Percentiles rank a stretch among this genome's conserved stretches.
Evolutionary conservation across 768 basidiomycete species (phyloP).

Genomic region (Suillus plorans): DNA sequence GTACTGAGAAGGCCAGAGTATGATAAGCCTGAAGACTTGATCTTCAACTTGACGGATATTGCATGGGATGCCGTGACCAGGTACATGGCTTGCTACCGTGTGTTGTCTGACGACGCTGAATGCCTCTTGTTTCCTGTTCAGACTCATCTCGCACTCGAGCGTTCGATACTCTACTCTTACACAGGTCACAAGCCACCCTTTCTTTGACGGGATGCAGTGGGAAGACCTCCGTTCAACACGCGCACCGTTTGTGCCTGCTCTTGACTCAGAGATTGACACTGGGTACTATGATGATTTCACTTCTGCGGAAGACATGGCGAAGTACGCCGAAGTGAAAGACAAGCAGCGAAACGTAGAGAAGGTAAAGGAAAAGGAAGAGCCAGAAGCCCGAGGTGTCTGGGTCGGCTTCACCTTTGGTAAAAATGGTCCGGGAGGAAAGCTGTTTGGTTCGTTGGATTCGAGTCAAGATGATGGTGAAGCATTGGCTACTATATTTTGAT

Average conservation of each 20-base stretch:
- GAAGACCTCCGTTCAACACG: constrained; percentile 69
- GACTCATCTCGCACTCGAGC: constrained; percentile 85
- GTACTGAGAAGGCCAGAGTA: constrained; percentile 92
- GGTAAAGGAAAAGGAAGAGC: constrained; percentile 86
- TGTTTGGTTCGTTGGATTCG: constrained; percentile 25
- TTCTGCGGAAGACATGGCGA: constrained; percentile 91
- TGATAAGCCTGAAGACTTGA: constrained; percentile 91
- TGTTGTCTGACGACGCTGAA: constrained; percentile 6
- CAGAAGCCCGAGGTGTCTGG: constrained; percentile 74
- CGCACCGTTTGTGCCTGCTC: constrained; percentile 91
- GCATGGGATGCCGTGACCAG: constrained; percentile 94
- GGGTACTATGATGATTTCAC: constrained; percentile 95
- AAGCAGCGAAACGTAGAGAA: constrained; percentile 94
- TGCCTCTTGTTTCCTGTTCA: constrained; percentile 24
- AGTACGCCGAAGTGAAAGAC: constrained; percentile 97
- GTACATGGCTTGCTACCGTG: constrained; percentile 38
- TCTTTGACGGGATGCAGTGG: constrained; percentile 81
- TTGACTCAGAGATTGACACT: constrained; percentile 93
- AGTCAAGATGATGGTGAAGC: constrained; percentile 48
- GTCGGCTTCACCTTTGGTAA: constrained; percentile 92
- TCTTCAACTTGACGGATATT: constrained; percentile 91
- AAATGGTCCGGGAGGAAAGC: constrained; percentile 62
- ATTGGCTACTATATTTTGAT: constrained; percentile 60
- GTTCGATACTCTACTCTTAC: constrained; percentile 73
- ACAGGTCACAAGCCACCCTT: constrained; percentile 75